Conservation (phyloP, 257 asterid genomes). For the Mentha longifolia region DNA sequence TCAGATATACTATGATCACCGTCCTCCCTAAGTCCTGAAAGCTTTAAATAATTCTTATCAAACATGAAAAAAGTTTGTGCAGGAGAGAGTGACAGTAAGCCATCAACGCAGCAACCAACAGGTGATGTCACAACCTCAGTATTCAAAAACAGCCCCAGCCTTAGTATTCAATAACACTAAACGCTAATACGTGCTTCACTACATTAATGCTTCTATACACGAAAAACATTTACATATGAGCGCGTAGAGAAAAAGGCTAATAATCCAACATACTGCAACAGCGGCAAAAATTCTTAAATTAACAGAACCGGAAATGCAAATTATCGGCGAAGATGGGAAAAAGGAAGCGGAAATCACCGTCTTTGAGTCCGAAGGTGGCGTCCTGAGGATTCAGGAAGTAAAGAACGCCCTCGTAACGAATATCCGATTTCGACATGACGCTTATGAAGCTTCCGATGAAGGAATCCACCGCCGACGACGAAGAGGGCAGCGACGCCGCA, state of each 20-base stretch:
- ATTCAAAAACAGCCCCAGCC: background rate
- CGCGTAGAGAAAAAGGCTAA: background rate
- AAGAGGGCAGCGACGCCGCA: slow-evolving; percentile 43
- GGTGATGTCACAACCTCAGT: background rate
- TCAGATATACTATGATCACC: background rate
- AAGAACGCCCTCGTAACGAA: slow-evolving; percentile 80
- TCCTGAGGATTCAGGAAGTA: slow-evolving; percentile 66
- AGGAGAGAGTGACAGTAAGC: background rate
- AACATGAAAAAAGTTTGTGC: background rate
- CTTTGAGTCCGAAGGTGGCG: slow-evolving; percentile 73
- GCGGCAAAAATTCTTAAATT: background rate
- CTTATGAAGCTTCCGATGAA: slow-evolving; percentile 78
- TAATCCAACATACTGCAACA: slow-evolving; percentile 16
- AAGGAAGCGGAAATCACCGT: slow-evolving; percentile 43
- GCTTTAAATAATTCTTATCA: background rate
- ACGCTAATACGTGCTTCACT: slow-evolving; percentile 20
- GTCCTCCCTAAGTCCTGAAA: background rate
- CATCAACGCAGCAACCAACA: slow-evolving; percentile 8
- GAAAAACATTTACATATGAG: background rate
- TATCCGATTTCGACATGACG: slow-evolving; percentile 73
- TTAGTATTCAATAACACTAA: slow-evolving; percentile 1
- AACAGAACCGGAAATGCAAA: slow-evolving; percentile 13
- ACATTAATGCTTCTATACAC: slow-evolving; percentile 1
- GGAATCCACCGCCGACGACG: slow-evolving; percentile 60
- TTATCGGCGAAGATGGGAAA: background rate